Evolutionary conservation across 1,139 yeast species (phyloP).

Genomic region (Hemisphaericaspora subhashii): DNA sequence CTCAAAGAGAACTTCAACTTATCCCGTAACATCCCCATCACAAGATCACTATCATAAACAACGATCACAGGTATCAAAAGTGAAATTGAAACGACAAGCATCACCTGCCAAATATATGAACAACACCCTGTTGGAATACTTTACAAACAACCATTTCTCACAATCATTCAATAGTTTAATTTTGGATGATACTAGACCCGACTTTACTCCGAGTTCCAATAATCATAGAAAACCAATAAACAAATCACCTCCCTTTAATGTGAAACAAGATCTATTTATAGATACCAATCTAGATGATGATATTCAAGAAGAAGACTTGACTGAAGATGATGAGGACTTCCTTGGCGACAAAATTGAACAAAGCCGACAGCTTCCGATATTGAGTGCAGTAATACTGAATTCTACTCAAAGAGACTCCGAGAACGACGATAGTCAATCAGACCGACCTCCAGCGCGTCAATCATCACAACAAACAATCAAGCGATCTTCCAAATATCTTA

Average conservation of each 20-base stretch:
- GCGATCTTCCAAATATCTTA: slow-evolving; percentile 48
- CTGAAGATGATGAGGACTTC: slow-evolving; percentile 8
- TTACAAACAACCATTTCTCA: slow-evolving; percentile 43
- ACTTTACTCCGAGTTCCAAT: not conserved
- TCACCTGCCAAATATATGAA: slow-evolving; percentile 11
- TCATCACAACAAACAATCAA: slow-evolving; percentile 27
- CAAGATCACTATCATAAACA: slow-evolving; percentile 1
- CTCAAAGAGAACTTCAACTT: slow-evolving; percentile 6
- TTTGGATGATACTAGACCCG: slow-evolving; percentile 30
- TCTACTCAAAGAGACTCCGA: slow-evolving; percentile 3
- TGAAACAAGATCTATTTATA: slow-evolving; percentile 32
- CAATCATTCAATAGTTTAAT: slow-evolving; percentile 48
- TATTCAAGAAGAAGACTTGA: slow-evolving; percentile 4
- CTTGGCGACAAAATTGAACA: slow-evolving; percentile 18
- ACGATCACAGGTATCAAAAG: slow-evolving; percentile 8
- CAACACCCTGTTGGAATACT: slow-evolving; percentile 30
- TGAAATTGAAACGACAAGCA: slow-evolving; percentile 6
- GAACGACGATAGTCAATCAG: not conserved
- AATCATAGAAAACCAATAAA: slow-evolving; percentile 26
- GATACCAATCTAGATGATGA: slow-evolving; percentile 22
- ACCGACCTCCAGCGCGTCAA: not conserved
- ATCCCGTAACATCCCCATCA: slow-evolving; percentile 1
- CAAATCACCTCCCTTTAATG: slow-evolving; percentile 47
- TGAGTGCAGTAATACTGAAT: slow-evolving; percentile 4
- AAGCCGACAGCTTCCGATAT: slow-evolving; percentile 19